Conservation (phyloP, 306 rosid genomes). For the Ziziphus jujuba region DNA sequence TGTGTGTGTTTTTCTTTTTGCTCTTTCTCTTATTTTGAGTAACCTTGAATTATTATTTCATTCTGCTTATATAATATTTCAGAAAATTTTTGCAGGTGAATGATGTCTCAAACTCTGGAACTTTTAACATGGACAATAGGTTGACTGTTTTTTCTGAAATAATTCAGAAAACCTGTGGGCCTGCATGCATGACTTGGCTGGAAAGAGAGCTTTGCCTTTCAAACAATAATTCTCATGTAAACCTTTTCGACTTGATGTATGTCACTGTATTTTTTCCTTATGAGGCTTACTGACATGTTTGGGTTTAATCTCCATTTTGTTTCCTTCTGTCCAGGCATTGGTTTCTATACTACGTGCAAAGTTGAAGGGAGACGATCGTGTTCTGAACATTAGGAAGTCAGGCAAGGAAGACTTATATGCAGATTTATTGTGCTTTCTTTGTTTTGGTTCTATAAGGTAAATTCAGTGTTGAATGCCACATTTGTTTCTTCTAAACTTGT, state of each 20-base stretch:
- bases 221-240: slow-evolving; percentile 40
- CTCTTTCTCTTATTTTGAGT: neutral
- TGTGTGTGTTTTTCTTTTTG: neutral
- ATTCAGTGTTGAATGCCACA: slow-evolving; percentile 17
- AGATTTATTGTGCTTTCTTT: slow-evolving; percentile 77
- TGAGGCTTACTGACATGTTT: slow-evolving; percentile 12
- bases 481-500: slow-evolving; percentile 8
- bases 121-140: slow-evolving; percentile 43
- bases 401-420: slow-evolving; percentile 92
- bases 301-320: slow-evolving; percentile 21
- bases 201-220: slow-evolving; percentile 59
- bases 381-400: slow-evolving; percentile 68
- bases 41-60: neutral
- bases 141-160: slow-evolving; percentile 54
- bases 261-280: slow-evolving; percentile 4
- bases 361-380: slow-evolving; percentile 54
- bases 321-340: slow-evolving; percentile 8
- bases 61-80: neutral
- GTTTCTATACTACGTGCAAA: slow-evolving; percentile 56
- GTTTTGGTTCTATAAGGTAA: slow-evolving; percentile 75
- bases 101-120: slow-evolving; percentile 42
- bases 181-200: slow-evolving; percentile 74
- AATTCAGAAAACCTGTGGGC: slow-evolving; percentile 51
- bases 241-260: slow-evolving; percentile 21
- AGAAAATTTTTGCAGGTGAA: slow-evolving; percentile 57